phyloP scores from a whole-genome alignment of 148 eudicot species.

The Chenopodium formosanum region DNA sequence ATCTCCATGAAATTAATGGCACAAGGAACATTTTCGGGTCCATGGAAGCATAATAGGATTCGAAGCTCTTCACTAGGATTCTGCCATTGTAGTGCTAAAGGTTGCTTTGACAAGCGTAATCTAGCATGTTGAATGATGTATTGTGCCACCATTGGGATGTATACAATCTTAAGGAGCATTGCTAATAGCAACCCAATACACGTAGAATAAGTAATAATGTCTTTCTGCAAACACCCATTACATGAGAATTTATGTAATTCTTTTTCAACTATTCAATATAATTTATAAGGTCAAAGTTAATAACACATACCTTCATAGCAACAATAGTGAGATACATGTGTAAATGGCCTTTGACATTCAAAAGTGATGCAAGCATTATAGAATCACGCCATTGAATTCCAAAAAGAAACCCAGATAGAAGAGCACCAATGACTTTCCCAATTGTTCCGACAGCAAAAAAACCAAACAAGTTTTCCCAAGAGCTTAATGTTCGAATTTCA shows the following conservation, averaged over 20 bases:
- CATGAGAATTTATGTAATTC: background rate
- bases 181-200: slow-evolving; percentile 65
- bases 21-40: slow-evolving; percentile 57
- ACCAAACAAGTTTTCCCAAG: slow-evolving; percentile 56
- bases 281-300: no score
- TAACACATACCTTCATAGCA: slow-evolving; percentile 51
- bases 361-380: slow-evolving; percentile 65
- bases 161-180: slow-evolving; percentile 56
- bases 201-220: slow-evolving; percentile 47
- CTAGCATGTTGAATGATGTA: slow-evolving; percentile 69
- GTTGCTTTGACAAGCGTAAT: slow-evolving; percentile 58
- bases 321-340: slow-evolving; percentile 71
- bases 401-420: slow-evolving; percentile 57
- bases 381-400: slow-evolving; percentile 81
- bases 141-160: slow-evolving; percentile 64
- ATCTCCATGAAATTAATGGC: slow-evolving; percentile 71
- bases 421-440: slow-evolving; percentile 71
- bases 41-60: slow-evolving; percentile 62
- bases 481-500: slow-evolving; percentile 14
- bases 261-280: no score
- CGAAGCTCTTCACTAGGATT: slow-evolving; percentile 57
- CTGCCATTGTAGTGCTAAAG: slow-evolving; percentile 84
- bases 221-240: slow-evolving; percentile 39
- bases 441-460: slow-evolving; percentile 49
- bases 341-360: slow-evolving; percentile 82